Percentiles rank a stretch among this genome's conserved stretches.
These are phyloP conservation scores for Candida ascalaphidarum DNA, from an alignment of 805 yeast species.

Conservation along the genomic window DNA sequence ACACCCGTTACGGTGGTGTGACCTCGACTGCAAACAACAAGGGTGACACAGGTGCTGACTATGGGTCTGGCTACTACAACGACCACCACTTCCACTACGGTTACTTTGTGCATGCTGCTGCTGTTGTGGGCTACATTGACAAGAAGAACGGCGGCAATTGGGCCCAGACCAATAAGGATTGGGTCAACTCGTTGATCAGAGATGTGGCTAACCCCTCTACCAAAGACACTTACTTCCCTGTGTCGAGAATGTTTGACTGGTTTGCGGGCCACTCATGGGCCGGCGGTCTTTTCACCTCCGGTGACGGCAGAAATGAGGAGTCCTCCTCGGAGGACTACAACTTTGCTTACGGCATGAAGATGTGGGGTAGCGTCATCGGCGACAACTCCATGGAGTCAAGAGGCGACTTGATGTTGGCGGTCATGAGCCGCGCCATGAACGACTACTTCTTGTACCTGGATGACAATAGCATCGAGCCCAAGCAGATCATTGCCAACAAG, in stretches of 20 bases:
- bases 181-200: constrained; percentile 14
- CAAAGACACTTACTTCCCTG: constrained; percentile 13
- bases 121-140: constrained; percentile 66
- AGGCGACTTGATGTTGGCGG: constrained; percentile 16
- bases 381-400: constrained; percentile 15
- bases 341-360: constrained; percentile 17
- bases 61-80: constrained; percentile 70
- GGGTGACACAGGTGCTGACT: constrained; percentile 44
- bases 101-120: constrained; percentile 76
- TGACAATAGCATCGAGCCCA: constrained; percentile 11
- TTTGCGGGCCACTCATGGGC: constrained; percentile 19
- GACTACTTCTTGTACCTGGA: constrained; percentile 10
- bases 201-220: constrained; percentile 16
- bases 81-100: constrained; percentile 90
- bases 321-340: constrained; percentile 16
- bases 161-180: constrained; percentile 11
- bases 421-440: constrained; percentile 12
- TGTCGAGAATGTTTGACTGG: constrained; percentile 16
- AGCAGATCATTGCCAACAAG: constrained; percentile 9
- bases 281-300: constrained; percentile 10
- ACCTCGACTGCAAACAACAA: constrained; percentile 41
- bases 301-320: constrained; percentile 15
- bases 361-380: constrained; percentile 14
- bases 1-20: constrained; percentile 47
- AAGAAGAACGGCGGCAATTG: constrained; percentile 34